Conservation (phyloP, 768 basidiomycete genomes). For the Pleurotus giganteus region DNA sequence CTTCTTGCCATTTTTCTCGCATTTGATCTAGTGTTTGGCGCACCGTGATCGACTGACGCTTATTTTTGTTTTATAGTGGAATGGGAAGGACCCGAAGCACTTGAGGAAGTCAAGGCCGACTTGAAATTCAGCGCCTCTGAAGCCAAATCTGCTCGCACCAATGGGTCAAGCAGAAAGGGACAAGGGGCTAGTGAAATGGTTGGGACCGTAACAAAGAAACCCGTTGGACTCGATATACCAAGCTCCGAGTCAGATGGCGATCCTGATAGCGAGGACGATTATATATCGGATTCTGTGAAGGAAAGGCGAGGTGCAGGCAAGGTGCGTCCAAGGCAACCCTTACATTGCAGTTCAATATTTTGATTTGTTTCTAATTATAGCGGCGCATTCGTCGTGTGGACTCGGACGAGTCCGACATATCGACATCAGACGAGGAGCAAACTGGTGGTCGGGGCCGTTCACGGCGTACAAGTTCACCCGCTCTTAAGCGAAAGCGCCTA, state of each 20-base stretch:
- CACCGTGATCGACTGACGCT: conserved; percentile 14
- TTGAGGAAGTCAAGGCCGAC: conserved; percentile 41
- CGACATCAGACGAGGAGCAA: conserved; percentile 16
- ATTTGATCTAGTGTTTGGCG: not conserved
- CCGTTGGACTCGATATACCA: conserved; percentile 8
- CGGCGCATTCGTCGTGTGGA: conserved; percentile 40
- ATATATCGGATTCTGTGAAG: conserved; percentile 46
- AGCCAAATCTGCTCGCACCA: conserved; percentile 1
- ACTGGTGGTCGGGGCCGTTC: conserved; percentile 14
- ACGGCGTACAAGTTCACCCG: not conserved
- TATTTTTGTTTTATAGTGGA: conserved; percentile 46
- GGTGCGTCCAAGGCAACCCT: conserved; percentile 17
- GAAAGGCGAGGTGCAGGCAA: conserved; percentile 31
- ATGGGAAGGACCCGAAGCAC: conserved; percentile 67
- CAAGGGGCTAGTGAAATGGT: not conserved
- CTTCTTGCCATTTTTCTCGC: conserved; percentile 6
- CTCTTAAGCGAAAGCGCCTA: conserved; percentile 57
- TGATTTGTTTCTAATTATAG: conserved; percentile 24
- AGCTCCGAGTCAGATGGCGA: conserved; percentile 49
- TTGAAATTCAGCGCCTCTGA: conserved; percentile 13
- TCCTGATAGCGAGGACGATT: conserved; percentile 68
- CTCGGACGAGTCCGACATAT: conserved; percentile 38
- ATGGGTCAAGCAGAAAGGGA: not conserved
- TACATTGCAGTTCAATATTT: not conserved
- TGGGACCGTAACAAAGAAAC: not conserved